A percentile compares a stretch with the other conserved stretches of the same genome.
Evolutionary conservation across 2,329 filamentous ascomycete genomes (phyloP).

Genomic region (Ophiostoma ulmi): DNA sequence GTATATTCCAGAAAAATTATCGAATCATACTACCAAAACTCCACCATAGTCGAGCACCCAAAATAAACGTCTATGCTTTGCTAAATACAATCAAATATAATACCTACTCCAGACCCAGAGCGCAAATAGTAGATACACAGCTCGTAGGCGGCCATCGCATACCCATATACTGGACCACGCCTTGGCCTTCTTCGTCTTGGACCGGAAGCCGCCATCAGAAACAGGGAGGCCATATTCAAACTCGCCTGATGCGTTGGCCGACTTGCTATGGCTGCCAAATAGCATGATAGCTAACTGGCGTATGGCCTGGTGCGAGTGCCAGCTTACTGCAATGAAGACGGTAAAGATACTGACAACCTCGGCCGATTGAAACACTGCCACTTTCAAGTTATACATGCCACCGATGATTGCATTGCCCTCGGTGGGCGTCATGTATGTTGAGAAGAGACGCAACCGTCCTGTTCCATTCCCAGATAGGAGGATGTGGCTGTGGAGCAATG

Average conservation of each 20-base stretch:
- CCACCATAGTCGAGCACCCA: background rate
- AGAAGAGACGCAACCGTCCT: constrained; percentile 40
- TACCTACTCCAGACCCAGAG: constrained; percentile 13
- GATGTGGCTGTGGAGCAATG: constrained; percentile 56
- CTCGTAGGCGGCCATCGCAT: background rate
- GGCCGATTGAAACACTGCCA: background rate
- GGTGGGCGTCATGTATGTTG: background rate
- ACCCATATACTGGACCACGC: background rate
- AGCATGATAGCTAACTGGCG: constrained; percentile 1
- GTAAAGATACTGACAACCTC: constrained; percentile 14
- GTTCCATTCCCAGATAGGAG: constrained; percentile 56
- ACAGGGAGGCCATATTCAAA: background rate
- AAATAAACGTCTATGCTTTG: background rate
- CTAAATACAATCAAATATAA: constrained; percentile 10
- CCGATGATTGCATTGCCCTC: background rate
- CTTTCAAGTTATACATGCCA: background rate
- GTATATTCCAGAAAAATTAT: background rate
- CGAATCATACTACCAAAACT: background rate
- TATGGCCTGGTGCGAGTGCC: constrained; percentile 8
- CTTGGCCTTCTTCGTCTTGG: background rate
- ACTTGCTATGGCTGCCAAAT: constrained; percentile 2
- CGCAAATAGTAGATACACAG: background rate
- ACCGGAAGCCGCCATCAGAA: background rate
- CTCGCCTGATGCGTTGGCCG: background rate
- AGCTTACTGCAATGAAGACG: constrained; percentile 15